These are phyloP conservation scores for Corynascus novoguineensis DNA, from an alignment of 495 filamentous ascomycete species.

Conservation along the genomic window DNA sequence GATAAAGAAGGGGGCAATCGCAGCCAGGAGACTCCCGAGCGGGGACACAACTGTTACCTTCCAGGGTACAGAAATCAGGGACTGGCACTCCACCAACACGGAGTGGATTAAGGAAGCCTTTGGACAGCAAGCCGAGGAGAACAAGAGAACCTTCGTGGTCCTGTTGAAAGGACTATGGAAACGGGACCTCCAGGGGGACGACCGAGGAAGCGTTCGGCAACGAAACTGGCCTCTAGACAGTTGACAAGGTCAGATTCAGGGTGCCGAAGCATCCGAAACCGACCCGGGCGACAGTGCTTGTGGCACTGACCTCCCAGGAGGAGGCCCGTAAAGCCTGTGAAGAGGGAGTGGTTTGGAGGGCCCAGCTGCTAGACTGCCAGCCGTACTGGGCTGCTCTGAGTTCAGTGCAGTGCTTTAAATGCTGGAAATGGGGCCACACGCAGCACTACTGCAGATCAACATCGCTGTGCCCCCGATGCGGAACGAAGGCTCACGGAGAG, in stretches of 20 bases:
- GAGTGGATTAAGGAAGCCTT: neutral
- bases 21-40: neutral
- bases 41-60: neutral
- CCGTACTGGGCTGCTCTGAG: constrained; percentile 1
- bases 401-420: neutral
- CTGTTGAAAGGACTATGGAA: too few species aligned
- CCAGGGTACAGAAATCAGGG: neutral
- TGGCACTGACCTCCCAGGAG: neutral
- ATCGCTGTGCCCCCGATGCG: neutral
- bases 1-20: neutral
- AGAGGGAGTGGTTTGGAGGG: neutral
- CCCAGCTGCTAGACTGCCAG: constrained; percentile 7
- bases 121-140: neutral
- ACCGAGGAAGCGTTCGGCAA: neutral
- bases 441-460: neutral
- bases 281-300: neutral
- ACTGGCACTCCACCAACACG: neutral
- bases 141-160: too few species aligned
- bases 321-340: neutral
- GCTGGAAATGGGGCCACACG: constrained; percentile 2
- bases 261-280: neutral
- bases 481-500: neutral
- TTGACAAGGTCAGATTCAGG: neutral
- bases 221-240: neutral
- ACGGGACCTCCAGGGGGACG: too few species aligned